Evolutionary conservation across 345 rosid genomes (phyloP), one percentile per base, ranked within the genome.

Genomic region (Citrus unshiu): DNA sequence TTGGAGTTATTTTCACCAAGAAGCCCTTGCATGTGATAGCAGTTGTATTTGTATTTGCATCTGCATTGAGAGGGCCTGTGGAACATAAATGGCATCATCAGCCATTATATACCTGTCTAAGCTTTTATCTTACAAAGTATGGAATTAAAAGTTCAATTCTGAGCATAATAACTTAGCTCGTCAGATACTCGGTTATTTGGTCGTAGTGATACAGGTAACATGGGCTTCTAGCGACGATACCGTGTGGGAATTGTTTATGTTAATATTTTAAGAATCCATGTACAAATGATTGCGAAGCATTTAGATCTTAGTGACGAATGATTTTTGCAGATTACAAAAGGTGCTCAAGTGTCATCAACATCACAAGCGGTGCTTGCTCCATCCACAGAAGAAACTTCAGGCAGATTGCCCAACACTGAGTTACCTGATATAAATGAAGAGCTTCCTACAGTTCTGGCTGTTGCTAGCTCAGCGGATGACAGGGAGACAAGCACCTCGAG

Each of bases 401-500:
- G 51, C 29, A 71, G 77, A 72, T 34, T 74, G 59, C 54, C 58
- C 1, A 83, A 84, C 66, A 73, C 75, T 21, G 89, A 83, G 69
- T 69, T 85, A 73, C 91, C 91, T 12, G 91, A 89, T 82, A 88
- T 87, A 77, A 86, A 85, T 70, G 81, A 84, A 79, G 88, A 84
- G 70, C 87, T 85, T 68, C 89, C 83, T 66, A 68, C 79, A 16
- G 73, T 83, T 82, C 84, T 81, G 4, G 87, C 82, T 29, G 74
- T 34, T 74, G 75, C 82, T 40, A 81, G 77, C 71, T 82, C 83
- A 22, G 71, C 68, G 25, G 84, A 87, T 77, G 90, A 81, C 46
- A 74, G 77, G 79, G 91, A 92, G 80, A 81, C 86, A 37, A 93
- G 95, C 78, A 69, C 88, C 79, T 95, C 97, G 9, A 90, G 82